Evolutionary conservation across 345 rosid species (phyloP), one percentile per base, ranked within the genome.

Genomic region (Garcia nutans): DNA sequence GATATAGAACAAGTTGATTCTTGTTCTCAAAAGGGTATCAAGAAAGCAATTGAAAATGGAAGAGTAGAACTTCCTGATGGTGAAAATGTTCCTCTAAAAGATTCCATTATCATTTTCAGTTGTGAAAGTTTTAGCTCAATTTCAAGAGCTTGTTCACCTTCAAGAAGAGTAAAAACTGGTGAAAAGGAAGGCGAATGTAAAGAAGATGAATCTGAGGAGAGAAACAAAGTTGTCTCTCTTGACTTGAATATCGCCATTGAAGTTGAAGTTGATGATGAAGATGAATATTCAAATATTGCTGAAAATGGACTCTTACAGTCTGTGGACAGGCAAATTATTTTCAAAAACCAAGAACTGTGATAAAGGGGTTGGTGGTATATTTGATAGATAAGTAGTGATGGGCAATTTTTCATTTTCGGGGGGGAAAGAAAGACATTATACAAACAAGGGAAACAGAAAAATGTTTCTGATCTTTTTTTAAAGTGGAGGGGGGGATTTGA

Each of bases 211-310:
- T 47, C 42, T n/a, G 82, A 74, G 65, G 72, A 64, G 62, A 68
- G 56, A 57, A 73, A 60, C 13, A 37, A 52, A 17, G 23, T 62
- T 50, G 75, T 78, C 23, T 77, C 84, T 22, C 81, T 91, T 10
- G 96, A 91, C 76, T 79, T 91, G 81, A 91, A 90, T 44, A 84
- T 91, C 63, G 80, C 90, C 85, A 77, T 87, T 75, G 81, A 82
- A 65, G 83, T 74, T 6, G 82, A 49, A 49, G 5, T 33, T 33
- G 54, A 82, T 12, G 62, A 70, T 41, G 66, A 16, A 60, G 81
- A 59, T 31, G 85, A 80, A 13, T 13, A 68, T 70, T 73, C 76
- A 42, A 56, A 66, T 22, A 41, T 11, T 28, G 72, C 56, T 52
- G 82, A 79, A 52, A 20, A 74, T 69, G 81, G 82, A 23, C 74